Evolutionary conservation across 192 early-diverging fungal genomes (phyloP).

Genomic region (Cladochytrium replicatum): DNA sequence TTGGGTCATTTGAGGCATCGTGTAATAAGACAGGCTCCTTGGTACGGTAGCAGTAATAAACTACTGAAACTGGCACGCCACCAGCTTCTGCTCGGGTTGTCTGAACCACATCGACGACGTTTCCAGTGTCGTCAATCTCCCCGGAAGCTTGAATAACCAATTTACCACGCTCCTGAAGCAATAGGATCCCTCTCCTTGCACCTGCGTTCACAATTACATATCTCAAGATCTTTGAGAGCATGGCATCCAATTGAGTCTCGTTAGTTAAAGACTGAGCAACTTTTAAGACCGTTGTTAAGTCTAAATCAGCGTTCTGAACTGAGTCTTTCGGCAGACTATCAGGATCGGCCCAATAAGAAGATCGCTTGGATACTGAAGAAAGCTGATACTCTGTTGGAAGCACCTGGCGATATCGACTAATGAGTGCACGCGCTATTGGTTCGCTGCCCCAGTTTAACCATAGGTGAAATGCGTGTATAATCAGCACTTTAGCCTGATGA

Average conservation of each 20-base stretch:
- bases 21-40: conserved; percentile 27
- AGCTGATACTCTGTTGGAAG: too few relatives aligned
- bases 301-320: conserved; percentile 32
- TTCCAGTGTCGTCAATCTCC: conserved; percentile 8
- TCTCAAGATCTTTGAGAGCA: conserved; percentile 31
- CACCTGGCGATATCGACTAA: too few relatives aligned
- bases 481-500: conserved; percentile 21
- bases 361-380: too few relatives aligned
- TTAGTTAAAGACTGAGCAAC: conserved; percentile 37
- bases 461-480: conserved; percentile 22
- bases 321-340: too few relatives aligned
- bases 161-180: conserved; percentile 19
- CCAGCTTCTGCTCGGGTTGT: conserved; percentile 10
- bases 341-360: too few relatives aligned
- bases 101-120: conserved; percentile 4
- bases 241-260: conserved; percentile 31
- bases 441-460: conserved; percentile 35
- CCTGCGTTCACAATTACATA: conserved; percentile 39
- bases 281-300: conserved; percentile 36
- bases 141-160: conserved; percentile 27
- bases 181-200: conserved; percentile 26
- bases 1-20: conserved; percentile 23
- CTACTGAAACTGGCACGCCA: conserved; percentile 23
- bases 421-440: conserved; percentile 22
- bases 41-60: conserved; percentile 31